Percentiles rank a stretch among this genome's conserved stretches.
phyloP scores from a whole-genome alignment of 345 rosid genomes.

The Erodium maritimum region DNA sequence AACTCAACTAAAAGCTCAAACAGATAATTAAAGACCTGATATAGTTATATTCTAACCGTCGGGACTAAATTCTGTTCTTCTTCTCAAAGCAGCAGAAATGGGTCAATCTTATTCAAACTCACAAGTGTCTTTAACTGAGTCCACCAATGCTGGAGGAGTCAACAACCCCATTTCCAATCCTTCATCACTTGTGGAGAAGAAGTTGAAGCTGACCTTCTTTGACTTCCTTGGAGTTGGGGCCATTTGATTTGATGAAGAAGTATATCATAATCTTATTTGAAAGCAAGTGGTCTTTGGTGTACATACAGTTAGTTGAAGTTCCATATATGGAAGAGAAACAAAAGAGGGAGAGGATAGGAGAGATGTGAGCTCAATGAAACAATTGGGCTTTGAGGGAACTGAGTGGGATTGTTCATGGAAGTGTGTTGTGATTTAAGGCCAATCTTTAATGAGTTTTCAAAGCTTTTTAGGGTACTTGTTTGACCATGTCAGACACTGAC shows the following conservation, averaged over 20 bases:
- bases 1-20: too few species aligned
- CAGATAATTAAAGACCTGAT: too few species aligned
- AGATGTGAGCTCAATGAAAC: conserved; percentile 9
- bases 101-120: conserved; percentile 46
- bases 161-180: too few species aligned
- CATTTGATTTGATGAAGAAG: not conserved
- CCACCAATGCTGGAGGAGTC: conserved; percentile 21
- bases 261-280: too few species aligned
- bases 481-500: too few species aligned
- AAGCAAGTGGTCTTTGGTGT: conserved; percentile 4
- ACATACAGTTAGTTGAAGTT: conserved; percentile 11
- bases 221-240: conserved; percentile 70
- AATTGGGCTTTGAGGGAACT: not conserved
- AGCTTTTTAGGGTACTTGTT: too few species aligned
- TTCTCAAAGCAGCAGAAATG: conserved; percentile 2
- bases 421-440: too few species aligned
- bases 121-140: conserved; percentile 36
- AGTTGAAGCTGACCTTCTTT: conserved; percentile 26
- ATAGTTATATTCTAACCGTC: too few species aligned
- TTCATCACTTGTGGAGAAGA: conserved; percentile 11
- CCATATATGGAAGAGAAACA: conserved; percentile 10
- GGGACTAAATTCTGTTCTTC: too few species aligned
- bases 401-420: too few species aligned
- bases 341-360: conserved; percentile 2
- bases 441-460: too few species aligned